Evolutionary conservation across 2,329 filamentous ascomycete genomes (phyloP).

Genomic region (Fusarium anguioides): DNA sequence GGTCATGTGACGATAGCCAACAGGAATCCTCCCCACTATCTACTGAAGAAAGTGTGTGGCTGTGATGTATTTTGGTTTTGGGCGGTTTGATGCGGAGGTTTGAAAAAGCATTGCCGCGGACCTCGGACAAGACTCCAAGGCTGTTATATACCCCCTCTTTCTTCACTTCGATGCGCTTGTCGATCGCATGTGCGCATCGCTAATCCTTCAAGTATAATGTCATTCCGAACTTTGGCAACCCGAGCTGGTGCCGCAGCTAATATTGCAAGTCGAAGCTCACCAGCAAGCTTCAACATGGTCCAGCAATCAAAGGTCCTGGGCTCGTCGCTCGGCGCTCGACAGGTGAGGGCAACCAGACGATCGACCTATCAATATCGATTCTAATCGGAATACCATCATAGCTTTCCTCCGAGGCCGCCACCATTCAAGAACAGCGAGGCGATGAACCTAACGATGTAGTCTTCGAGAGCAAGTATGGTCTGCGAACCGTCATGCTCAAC

Average conservation of each 20-base stretch:
- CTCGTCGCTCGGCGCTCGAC: constrained; percentile 61
- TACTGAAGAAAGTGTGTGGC: constrained; percentile 36
- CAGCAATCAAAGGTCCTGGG: constrained; percentile 79
- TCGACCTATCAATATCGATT: background rate
- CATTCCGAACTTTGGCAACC: constrained; percentile 63
- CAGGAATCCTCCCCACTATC: background rate
- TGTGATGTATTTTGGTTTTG: constrained; percentile 42
- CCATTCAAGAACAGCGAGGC: constrained; percentile 66
- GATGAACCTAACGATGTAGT: constrained; percentile 92
- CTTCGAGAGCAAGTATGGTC: constrained; percentile 88
- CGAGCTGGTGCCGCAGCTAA: constrained; percentile 65
- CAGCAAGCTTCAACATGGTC: constrained; percentile 72
- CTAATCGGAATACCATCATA: constrained; percentile 38
- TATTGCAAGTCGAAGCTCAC: constrained; percentile 56
- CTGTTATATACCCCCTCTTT: constrained; percentile 33
- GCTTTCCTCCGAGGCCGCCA: constrained; percentile 51
- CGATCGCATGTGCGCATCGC: constrained; percentile 51
- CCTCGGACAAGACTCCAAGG: constrained; percentile 34
- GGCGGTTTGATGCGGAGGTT: constrained; percentile 42
- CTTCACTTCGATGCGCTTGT: constrained; percentile 51
- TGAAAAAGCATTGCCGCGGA: constrained; percentile 51
- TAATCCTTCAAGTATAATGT: constrained; percentile 61
- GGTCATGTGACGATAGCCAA: constrained; percentile 38
- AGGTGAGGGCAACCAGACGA: constrained; percentile 39
- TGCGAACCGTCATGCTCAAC: constrained; percentile 94